These are phyloP conservation scores for Teunomyces lycoperdinae DNA, from an alignment of 805 yeast species.

Conservation along the genomic window DNA sequence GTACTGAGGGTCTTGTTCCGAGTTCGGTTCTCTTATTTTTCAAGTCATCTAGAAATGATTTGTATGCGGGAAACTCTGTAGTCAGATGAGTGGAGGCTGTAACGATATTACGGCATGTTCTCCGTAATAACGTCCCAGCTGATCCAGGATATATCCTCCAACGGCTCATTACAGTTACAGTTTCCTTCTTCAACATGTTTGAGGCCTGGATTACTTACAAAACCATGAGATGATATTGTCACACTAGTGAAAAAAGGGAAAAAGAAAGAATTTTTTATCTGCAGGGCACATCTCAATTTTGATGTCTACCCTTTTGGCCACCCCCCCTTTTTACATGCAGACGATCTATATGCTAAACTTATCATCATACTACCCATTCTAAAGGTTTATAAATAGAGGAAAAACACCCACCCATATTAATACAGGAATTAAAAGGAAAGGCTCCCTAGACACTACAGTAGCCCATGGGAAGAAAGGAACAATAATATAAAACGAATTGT, in stretches of 20 bases:
- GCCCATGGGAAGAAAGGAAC: not conserved
- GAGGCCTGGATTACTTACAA: not conserved
- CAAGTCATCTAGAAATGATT: slow-evolving; percentile 12
- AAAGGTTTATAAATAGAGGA: slow-evolving; percentile 2
- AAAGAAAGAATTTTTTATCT: not conserved
- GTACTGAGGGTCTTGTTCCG: slow-evolving; percentile 7
- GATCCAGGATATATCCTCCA: not conserved
- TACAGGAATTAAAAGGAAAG: not conserved
- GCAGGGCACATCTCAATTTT: not conserved
- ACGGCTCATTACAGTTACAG: not conserved
- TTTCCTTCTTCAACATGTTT: slow-evolving; percentile 2
- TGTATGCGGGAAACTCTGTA: slow-evolving; percentile 11
- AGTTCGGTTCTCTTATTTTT: slow-evolving; percentile 7
- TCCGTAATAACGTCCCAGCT: not conserved
- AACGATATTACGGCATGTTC: slow-evolving; percentile 1
- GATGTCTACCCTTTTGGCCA: not conserved
- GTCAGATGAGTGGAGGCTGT: slow-evolving; percentile 2
- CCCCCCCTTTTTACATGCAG: not conserved
- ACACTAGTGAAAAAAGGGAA: not conserved
- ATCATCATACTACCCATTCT: slow-evolving; percentile 2
- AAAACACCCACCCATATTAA: slow-evolving; percentile 1
- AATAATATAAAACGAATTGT: not conserved
- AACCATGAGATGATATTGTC: slow-evolving; percentile 3
- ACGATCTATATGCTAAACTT: not conserved
- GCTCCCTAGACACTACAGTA: not conserved